Conservation (phyloP, 371 early-diverging fungal species). For the Rhizopus delemar region DNA sequence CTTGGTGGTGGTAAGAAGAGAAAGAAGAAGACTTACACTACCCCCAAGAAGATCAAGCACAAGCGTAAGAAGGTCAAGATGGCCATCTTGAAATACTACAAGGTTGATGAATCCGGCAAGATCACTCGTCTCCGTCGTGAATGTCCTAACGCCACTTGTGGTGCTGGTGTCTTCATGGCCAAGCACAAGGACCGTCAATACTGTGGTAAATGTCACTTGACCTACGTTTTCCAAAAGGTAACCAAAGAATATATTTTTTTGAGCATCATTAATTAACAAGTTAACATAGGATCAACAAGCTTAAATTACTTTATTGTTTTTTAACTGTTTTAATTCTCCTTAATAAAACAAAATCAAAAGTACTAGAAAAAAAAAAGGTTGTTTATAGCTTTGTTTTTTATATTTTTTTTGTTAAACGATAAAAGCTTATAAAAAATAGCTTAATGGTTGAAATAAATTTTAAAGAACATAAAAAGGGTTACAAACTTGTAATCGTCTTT, state of each 20-base stretch:
- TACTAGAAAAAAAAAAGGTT: constrained; percentile 1
- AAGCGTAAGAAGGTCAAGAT: constrained; percentile 98
- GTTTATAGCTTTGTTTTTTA: background rate
- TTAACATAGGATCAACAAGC: constrained; percentile 20
- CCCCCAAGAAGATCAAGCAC: constrained; percentile 99
- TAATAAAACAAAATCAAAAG: constrained; percentile 9
- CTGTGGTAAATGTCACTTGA: constrained; percentile 76
- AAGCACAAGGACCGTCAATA: constrained; percentile 96
- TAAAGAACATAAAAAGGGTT: too few relatives aligned
- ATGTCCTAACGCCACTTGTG: constrained; percentile 94
- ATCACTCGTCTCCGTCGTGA: constrained; percentile 97
- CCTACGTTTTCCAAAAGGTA: constrained; percentile 59
- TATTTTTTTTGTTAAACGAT: too few relatives aligned
- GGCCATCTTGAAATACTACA: constrained; percentile 97
- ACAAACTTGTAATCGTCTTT: too few relatives aligned
- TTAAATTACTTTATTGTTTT: constrained; percentile 12
- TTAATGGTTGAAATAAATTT: too few relatives aligned
- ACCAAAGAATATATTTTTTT: background rate
- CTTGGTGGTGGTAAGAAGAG: constrained; percentile 97
- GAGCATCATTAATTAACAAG: background rate
- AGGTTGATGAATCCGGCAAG: constrained; percentile 96
- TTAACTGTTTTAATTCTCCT: background rate
- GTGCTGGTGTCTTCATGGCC: constrained; percentile 99
- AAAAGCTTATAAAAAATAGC: too few relatives aligned
- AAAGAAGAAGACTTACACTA: constrained; percentile 99